These are phyloP conservation scores for Haplosporangium gracile DNA, from an alignment of 192 early-diverging fungal species.

Conservation along the genomic window DNA sequence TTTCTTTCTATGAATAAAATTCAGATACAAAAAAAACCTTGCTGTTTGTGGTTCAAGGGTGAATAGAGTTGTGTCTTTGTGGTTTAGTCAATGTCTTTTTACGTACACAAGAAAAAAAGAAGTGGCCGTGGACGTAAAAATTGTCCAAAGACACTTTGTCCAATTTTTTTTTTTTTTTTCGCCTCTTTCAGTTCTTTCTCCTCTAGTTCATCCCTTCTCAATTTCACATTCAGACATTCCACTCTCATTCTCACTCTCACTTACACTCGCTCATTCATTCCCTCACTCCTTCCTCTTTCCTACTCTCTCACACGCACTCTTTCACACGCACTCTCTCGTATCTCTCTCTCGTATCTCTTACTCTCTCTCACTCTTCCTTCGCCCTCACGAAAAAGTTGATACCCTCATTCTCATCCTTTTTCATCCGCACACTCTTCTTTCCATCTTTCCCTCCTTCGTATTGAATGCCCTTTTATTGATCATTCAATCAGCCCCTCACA, in stretches of 20 bases:
- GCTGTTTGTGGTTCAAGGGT: no score
- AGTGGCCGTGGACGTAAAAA: no score
- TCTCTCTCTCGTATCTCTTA: neutral
- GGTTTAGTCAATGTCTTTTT: no score
- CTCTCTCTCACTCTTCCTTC: neutral
- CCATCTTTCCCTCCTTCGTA: neutral
- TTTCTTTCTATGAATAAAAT: no score
- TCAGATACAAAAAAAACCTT: no score
- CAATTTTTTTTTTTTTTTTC: neutral
- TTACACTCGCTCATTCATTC: neutral
- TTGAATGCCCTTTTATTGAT: slow-evolving; percentile 1
- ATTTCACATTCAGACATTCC: neutral
- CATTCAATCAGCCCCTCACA: neutral
- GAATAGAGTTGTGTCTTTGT: no score
- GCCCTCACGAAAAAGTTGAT: no score
- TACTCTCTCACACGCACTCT: neutral
- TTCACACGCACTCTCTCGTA: no score
- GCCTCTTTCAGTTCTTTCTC: neutral
- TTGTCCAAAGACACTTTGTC: neutral
- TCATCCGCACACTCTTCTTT: neutral
- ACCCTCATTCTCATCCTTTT: no score
- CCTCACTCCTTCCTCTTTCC: neutral
- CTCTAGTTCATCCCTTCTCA: neutral
- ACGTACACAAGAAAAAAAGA: no score
- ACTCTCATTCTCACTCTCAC: neutral